Evolutionary conservation across 2,329 filamentous ascomycete species (phyloP).

Genomic region (Ceratocystis ficicola): DNA sequence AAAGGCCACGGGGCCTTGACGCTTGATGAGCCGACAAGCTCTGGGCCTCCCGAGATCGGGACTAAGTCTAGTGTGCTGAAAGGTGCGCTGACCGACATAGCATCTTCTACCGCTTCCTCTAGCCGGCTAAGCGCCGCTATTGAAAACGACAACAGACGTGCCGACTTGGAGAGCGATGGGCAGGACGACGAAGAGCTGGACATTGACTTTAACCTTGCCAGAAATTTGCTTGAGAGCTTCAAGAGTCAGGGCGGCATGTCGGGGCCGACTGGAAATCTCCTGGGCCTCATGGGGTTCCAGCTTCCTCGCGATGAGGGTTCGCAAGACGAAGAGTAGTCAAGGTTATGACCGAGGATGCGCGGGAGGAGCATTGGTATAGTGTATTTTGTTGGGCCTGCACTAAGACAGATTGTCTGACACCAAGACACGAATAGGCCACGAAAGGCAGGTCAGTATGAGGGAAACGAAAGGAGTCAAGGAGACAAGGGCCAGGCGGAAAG

Average conservation of each 20-base stretch:
- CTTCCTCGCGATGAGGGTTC: slow-evolving; percentile 68
- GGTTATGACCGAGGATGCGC: neutral
- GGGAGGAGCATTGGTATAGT: neutral
- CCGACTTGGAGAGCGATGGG: slow-evolving; percentile 28
- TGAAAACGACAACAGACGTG: slow-evolving; percentile 21
- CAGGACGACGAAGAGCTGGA: slow-evolving; percentile 52
- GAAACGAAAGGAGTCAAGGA: neutral
- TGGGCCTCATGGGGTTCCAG: slow-evolving; percentile 72
- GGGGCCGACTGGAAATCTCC: slow-evolving; percentile 76
- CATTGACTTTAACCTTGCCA: slow-evolving; percentile 76
- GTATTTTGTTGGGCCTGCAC: neutral
- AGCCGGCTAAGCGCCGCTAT: neutral
- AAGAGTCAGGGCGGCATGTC: slow-evolving; percentile 77
- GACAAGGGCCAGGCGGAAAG: too few species aligned
- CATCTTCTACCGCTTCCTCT: neutral
- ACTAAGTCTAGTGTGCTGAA: neutral
- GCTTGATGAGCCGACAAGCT: slow-evolving; percentile 34
- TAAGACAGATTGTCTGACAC: too few species aligned
- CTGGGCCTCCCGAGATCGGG: neutral
- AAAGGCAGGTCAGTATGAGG: neutral
- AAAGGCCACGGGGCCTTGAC: slow-evolving; percentile 55
- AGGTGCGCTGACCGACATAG: neutral
- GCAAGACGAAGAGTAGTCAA: slow-evolving; percentile 26
- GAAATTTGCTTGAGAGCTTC: slow-evolving; percentile 84
- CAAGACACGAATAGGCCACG: too few species aligned